Percentiles rank a stretch among this genome's conserved stretches.
Evolutionary conservation across 2,329 filamentous ascomycete genomes (phyloP).

Genomic region (Epicoccum nigrum): DNA sequence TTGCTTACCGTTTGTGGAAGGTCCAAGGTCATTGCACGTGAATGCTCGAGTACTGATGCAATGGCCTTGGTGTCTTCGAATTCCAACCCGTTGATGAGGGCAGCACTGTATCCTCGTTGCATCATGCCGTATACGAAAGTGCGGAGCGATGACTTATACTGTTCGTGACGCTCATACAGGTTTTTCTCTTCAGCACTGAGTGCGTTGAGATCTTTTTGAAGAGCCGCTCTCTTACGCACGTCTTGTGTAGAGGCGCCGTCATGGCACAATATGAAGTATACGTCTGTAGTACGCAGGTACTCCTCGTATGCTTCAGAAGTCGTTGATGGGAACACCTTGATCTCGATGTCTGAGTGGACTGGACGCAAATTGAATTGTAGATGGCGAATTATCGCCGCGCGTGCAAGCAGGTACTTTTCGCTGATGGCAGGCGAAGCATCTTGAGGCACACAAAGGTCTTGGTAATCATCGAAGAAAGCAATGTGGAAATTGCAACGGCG

Average conservation of each 20-base stretch:
- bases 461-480: constrained; percentile 68
- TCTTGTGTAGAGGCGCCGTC: constrained; percentile 58
- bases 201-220: constrained; percentile 25
- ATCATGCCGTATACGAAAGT: constrained; percentile 63
- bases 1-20: constrained; percentile 27
- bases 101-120: constrained; percentile 63
- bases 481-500: constrained; percentile 75
- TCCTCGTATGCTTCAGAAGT: constrained; percentile 58
- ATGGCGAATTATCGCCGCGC: constrained; percentile 69
- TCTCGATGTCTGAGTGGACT: constrained; percentile 50
- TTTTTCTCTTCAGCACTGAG: constrained; percentile 27
- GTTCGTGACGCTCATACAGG: constrained; percentile 26
- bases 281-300: constrained; percentile 61
- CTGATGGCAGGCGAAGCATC: constrained; percentile 39
- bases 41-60: constrained; percentile 29
- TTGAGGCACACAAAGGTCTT: constrained; percentile 62
- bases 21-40: constrained; percentile 25
- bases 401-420: constrained; percentile 65
- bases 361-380: constrained; percentile 55
- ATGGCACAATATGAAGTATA: constrained; percentile 73
- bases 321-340: constrained; percentile 57
- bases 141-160: constrained; percentile 46
- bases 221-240: constrained; percentile 25
- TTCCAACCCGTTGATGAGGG: constrained; percentile 67
- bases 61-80: constrained; percentile 68